Evolutionary conservation across 345 rosid genomes (phyloP).

Genomic region (Sonneratia alba): DNA sequence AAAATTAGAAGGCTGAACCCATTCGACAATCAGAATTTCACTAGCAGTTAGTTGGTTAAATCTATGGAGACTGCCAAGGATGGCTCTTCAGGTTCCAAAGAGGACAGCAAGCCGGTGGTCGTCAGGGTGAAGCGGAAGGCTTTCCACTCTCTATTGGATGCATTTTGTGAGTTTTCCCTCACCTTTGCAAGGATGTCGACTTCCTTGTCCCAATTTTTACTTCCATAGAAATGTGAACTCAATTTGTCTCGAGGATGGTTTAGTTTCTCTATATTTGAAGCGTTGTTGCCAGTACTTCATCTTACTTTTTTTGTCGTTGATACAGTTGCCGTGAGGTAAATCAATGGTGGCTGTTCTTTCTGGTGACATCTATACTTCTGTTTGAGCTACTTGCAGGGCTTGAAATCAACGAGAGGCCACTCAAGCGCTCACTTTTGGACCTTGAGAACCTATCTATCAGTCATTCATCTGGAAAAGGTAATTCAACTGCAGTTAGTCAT

Average conservation of each 20-base stretch:
- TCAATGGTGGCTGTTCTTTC: not conserved
- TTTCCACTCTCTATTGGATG: slow-evolving; percentile 35
- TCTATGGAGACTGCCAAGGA: slow-evolving; percentile 27
- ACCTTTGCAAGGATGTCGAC: not conserved
- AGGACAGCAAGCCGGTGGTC: slow-evolving; percentile 40
- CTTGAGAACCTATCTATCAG: slow-evolving; percentile 46
- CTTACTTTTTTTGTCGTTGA: too few species aligned
- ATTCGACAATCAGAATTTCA: too few species aligned
- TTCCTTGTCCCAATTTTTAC: not conserved
- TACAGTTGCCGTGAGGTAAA: too few species aligned
- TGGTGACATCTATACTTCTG: not conserved
- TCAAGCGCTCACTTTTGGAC: slow-evolving; percentile 46
- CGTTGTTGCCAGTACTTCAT: not conserved
- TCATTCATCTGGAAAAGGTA: slow-evolving; percentile 35
- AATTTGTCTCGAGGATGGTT: not conserved
- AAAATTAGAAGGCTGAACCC: too few species aligned
- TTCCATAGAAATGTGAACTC: not conserved
- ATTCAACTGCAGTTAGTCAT: not conserved
- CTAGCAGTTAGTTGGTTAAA: too few species aligned
- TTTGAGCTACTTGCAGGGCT: slow-evolving; percentile 34
- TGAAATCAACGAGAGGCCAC: slow-evolving; percentile 72
- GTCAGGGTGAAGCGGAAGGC: slow-evolving; percentile 64
- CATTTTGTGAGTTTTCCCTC: slow-evolving; percentile 40
- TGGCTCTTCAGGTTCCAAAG: slow-evolving; percentile 24
- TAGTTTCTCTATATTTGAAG: not conserved